Percentiles rank a stretch among this genome's conserved stretches.
phyloP scores from a whole-genome alignment of 164 flowering plant genomes.

The Hamamelis virginiana region DNA sequence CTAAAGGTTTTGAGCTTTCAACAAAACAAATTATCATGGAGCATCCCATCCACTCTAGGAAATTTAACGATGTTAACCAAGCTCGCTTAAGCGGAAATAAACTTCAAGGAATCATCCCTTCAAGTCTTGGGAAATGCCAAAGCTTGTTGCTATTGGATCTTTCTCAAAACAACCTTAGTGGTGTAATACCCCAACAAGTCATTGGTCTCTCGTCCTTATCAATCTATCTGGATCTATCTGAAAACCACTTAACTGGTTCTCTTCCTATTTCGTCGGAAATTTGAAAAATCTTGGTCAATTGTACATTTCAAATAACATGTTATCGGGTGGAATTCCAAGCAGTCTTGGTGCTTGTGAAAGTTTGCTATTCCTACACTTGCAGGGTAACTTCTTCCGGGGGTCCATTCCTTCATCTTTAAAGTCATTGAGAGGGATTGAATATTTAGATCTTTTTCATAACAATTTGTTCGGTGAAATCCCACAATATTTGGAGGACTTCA shows the following conservation, averaged over 20 bases:
- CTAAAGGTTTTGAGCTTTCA: slow-evolving; percentile 1
- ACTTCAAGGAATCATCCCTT: slow-evolving; percentile 23
- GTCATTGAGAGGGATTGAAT: no score
- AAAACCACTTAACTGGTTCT: slow-evolving; percentile 12
- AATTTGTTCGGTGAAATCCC: no score
- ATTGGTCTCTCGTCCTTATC: not conserved
- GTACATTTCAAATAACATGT: no score
- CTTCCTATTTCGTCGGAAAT: no score
- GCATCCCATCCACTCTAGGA: slow-evolving; percentile 29
- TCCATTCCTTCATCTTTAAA: no score
- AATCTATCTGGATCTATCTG: not conserved
- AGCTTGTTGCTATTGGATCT: not conserved
- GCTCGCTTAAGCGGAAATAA: slow-evolving; percentile 11
- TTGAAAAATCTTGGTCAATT: no score
- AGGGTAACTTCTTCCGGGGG: no score
- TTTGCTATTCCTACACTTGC: no score
- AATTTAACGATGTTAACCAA: slow-evolving; percentile 9
- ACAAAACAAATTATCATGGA: slow-evolving; percentile 22
- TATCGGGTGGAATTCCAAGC: no score
- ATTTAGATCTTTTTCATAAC: no score
- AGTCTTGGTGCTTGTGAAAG: no score
- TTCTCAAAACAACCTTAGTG: slow-evolving; percentile 7
- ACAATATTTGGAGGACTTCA: no score
- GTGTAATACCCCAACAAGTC: slow-evolving; percentile 13
- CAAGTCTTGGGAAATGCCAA: slow-evolving; percentile 8